Percentiles rank a stretch among this genome's conserved stretches.
phyloP scores from a whole-genome alignment of 495 filamentous ascomycete species.

The Pseudoneurospora amorphoporcata region DNA sequence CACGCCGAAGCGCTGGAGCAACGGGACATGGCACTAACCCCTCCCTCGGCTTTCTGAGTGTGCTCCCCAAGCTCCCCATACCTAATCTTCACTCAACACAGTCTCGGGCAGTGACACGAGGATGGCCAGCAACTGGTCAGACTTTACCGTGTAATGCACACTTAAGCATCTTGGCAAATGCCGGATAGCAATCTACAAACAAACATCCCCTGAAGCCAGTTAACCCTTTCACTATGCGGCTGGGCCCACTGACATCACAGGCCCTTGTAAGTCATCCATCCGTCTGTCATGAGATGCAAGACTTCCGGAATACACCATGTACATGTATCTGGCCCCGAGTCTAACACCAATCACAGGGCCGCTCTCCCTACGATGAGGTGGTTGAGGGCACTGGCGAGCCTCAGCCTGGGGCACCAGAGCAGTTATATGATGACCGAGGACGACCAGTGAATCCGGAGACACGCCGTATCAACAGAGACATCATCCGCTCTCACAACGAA shows the following conservation, averaged over 20 bases:
- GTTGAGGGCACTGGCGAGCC: slow-evolving; percentile 33
- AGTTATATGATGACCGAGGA: slow-evolving; percentile 62
- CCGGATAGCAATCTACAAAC: background rate
- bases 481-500: slow-evolving; percentile 46
- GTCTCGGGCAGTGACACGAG: background rate
- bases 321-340: background rate
- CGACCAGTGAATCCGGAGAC: slow-evolving; percentile 54
- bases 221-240: slow-evolving; percentile 5
- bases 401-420: slow-evolving; percentile 38
- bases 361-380: slow-evolving; percentile 61
- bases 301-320: background rate
- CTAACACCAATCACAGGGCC: slow-evolving; percentile 39
- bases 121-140: background rate
- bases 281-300: background rate
- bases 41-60: background rate
- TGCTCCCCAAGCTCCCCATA: background rate
- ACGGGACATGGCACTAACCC: background rate
- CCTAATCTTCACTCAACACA: background rate
- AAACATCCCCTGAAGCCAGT: background rate
- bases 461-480: slow-evolving; percentile 37
- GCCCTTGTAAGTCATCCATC: slow-evolving; percentile 35
- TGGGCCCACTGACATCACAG: slow-evolving; percentile 39
- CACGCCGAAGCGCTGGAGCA: background rate
- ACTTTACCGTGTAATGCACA: background rate
- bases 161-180: background rate